These are phyloP conservation scores for Delphinella strobiligena DNA, from an alignment of 2,329 filamentous ascomycete species.

Conservation along the genomic window DNA sequence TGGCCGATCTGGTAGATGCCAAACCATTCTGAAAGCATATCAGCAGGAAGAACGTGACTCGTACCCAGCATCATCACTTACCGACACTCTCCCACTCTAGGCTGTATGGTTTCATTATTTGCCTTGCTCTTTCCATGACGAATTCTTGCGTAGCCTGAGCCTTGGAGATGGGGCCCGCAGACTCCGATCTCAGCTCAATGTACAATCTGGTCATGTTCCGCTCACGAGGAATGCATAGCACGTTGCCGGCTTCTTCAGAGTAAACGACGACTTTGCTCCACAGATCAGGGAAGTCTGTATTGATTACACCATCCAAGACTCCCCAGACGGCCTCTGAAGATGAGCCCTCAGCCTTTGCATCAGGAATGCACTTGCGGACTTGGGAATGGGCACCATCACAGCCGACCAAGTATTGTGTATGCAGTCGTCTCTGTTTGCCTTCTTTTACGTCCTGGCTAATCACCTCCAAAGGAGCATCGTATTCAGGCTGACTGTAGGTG, in stretches of 20 bases:
- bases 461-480: constrained; percentile 29
- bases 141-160: constrained; percentile 46
- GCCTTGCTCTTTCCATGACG: constrained; percentile 52
- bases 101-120: constrained; percentile 33
- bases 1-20: constrained; percentile 40
- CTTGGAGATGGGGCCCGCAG: constrained; percentile 19
- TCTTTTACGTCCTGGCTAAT: constrained; percentile 26
- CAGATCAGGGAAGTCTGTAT: constrained; percentile 62
- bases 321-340: constrained; percentile 53
- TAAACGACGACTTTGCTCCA: constrained; percentile 64
- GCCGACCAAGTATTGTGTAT: constrained; percentile 54
- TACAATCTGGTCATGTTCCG: constrained; percentile 57
- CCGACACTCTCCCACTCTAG: constrained; percentile 32
- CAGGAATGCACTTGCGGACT: constrained; percentile 51
- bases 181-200: constrained; percentile 31
- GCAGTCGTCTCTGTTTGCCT: constrained; percentile 30
- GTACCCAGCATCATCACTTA: constrained; percentile 11
- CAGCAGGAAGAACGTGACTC: too few relatives aligned
- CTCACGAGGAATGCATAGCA: constrained; percentile 63
- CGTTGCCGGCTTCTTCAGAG: constrained; percentile 53
- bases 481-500: constrained; percentile 32
- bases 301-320: constrained; percentile 57
- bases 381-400: constrained; percentile 63
- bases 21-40: constrained; percentile 32
- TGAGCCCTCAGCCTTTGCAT: constrained; percentile 36